Evolutionary conservation across 2,329 filamentous ascomycete genomes (phyloP).

Genomic region (Nectriaceae sp.): DNA sequence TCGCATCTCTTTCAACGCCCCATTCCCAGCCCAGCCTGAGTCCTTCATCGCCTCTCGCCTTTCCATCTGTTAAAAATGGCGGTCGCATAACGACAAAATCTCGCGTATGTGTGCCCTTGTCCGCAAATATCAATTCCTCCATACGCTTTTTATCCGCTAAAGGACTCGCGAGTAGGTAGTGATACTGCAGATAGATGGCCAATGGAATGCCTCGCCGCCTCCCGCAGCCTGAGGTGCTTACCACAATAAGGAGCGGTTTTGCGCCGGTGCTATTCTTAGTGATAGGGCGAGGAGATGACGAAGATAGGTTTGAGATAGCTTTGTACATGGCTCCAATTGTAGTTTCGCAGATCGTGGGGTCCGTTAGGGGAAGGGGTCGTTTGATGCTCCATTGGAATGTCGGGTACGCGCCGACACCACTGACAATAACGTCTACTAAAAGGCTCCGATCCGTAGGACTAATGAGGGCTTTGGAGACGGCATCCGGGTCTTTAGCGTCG

Average conservation of each 20-base stretch:
- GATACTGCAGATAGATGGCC: constrained; percentile 1
- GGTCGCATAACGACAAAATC: constrained; percentile 6
- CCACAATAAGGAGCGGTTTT: constrained; percentile 2
- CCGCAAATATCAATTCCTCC: background rate
- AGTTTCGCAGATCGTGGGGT: constrained; percentile 4
- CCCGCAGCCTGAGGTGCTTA: constrained; percentile 4
- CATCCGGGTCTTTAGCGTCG: background rate
- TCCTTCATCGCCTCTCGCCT: background rate
- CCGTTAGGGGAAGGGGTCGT: constrained; percentile 1
- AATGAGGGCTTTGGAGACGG: background rate
- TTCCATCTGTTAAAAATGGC: constrained; percentile 1
- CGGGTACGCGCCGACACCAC: constrained; percentile 2
- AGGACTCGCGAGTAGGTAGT: constrained; percentile 1
- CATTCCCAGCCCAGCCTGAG: constrained; percentile 5
- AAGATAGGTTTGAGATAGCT: background rate
- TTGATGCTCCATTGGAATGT: constrained; percentile 4
- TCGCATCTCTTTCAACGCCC: background rate
- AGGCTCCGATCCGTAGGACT: background rate
- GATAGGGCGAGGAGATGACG: background rate
- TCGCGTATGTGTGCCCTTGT: background rate
- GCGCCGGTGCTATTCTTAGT: background rate
- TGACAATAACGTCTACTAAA: constrained; percentile 1
- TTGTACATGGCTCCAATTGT: background rate
- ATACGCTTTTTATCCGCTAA: constrained; percentile 4
- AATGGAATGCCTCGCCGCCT: constrained; percentile 1